phyloP scores from a whole-genome alignment of 2,329 filamentous ascomycete genomes.

The Tolypocladium pustulatum region DNA sequence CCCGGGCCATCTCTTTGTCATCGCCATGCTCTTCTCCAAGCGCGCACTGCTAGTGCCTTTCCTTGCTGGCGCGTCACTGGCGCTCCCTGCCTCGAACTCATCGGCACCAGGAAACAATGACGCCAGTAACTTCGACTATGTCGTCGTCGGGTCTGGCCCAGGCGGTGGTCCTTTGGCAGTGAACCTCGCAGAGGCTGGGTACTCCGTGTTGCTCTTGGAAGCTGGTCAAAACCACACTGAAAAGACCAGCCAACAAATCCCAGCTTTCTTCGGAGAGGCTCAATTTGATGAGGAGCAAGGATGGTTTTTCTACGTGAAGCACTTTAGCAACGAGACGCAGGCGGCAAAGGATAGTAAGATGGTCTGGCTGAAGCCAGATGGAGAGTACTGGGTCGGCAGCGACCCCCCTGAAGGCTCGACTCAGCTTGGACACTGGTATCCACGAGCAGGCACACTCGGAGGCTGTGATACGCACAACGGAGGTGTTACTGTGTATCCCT shows the following conservation, averaged over 20 bases:
- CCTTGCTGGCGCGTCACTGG: background rate
- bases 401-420: conserved; percentile 24
- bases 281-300: conserved; percentile 11
- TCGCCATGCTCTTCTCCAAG: background rate
- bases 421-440: conserved; percentile 31
- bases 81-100: background rate
- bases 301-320: conserved; percentile 54
- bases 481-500: conserved; percentile 26
- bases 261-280: conserved; percentile 15
- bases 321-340: conserved; percentile 38
- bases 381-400: conserved; percentile 19
- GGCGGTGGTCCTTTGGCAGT: conserved; percentile 45
- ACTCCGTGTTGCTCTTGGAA: conserved; percentile 47
- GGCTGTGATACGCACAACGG: conserved; percentile 27
- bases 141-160: conserved; percentile 47
- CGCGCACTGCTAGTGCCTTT: background rate
- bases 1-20: no score
- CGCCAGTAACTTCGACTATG: conserved; percentile 38
- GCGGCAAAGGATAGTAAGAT: conserved; percentile 41
- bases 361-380: conserved; percentile 24
- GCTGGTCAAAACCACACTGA: conserved; percentile 44
- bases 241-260: conserved; percentile 14
- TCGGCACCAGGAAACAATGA: background rate
- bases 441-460: conserved; percentile 31
- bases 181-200: conserved; percentile 43